phyloP scores from a whole-genome alignment of 2,329 filamentous ascomycete genomes.

The Xylaria sp. region DNA sequence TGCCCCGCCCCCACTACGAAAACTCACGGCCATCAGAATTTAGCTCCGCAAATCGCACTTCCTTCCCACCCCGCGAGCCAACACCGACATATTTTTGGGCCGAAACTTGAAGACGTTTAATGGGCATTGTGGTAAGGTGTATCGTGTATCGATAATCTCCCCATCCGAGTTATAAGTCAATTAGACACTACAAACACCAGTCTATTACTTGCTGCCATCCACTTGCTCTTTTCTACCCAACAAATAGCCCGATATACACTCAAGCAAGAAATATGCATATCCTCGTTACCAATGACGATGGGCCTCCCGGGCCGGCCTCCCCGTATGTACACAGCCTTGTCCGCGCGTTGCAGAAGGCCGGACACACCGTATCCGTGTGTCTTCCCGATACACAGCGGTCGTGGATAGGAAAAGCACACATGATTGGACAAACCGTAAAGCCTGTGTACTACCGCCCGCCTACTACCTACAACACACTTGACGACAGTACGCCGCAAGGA shows the following conservation, averaged over 20 bases:
- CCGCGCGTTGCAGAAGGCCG: constrained; percentile 74
- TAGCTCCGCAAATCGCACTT: constrained; percentile 35
- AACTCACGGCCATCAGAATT: background rate
- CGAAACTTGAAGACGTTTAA: constrained; percentile 5
- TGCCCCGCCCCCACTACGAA: constrained; percentile 40
- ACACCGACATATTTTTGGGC: constrained; percentile 21
- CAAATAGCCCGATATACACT: constrained; percentile 7
- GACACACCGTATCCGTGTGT: constrained; percentile 90
- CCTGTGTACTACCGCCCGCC: constrained; percentile 82
- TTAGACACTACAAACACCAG: constrained; percentile 7
- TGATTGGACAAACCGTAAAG: constrained; percentile 88
- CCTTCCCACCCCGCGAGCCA: constrained; percentile 18
- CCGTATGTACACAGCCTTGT: constrained; percentile 83
- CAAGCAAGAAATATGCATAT: constrained; percentile 63
- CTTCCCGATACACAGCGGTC: constrained; percentile 91
- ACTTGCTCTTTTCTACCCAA: background rate
- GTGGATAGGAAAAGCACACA: constrained; percentile 98
- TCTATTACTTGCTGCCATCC: constrained; percentile 1
- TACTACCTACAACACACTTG: constrained; percentile 50
- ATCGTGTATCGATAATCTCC: constrained; percentile 2
- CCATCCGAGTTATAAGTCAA: constrained; percentile 2
- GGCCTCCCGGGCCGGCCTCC: constrained; percentile 79
- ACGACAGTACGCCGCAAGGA: constrained; percentile 63
- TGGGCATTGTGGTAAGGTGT: background rate
- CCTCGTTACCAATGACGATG: constrained; percentile 81